Conservation (phyloP, 2,329 filamentous ascomycete genomes). For the Aspergillus terreus region DNA sequence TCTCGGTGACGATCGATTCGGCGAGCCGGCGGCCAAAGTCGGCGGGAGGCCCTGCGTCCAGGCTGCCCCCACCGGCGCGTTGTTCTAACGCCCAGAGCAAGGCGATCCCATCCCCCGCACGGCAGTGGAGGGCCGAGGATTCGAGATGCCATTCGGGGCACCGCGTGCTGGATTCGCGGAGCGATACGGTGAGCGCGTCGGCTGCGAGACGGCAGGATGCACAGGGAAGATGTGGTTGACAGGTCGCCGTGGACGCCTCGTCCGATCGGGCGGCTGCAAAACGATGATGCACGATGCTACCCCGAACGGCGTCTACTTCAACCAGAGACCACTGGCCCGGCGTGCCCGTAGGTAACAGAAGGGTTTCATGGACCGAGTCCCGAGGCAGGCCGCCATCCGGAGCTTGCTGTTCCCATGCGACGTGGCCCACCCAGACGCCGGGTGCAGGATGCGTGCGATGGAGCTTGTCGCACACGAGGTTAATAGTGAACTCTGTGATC, state of each 20-base stretch:
- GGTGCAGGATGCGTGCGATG: not conserved
- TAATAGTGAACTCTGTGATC: not conserved
- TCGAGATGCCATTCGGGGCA: not conserved
- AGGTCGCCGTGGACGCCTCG: not conserved
- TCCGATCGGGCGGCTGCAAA: not conserved
- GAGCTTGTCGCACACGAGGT: not conserved
- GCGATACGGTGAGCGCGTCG: not conserved
- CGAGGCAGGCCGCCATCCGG: not conserved
- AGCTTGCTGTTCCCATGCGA: not conserved
- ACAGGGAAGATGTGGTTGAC: not conserved
- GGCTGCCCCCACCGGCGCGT: not conserved
- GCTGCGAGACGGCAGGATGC: not conserved
- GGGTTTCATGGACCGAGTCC: not conserved
- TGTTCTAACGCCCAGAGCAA: not conserved
- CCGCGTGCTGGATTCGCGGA: not conserved
- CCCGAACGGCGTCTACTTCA: not conserved
- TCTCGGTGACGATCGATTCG: not conserved
- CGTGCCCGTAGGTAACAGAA: not conserved
- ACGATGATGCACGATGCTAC: not conserved
- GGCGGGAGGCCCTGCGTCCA: not conserved
- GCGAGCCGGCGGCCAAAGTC: not conserved
- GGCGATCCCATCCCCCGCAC: not conserved
- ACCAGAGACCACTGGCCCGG: not conserved
- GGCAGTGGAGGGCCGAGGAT: not conserved
- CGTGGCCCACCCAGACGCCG: not conserved